Evolutionary conservation across 208 protist genomes (phyloP), one percentile per base, ranked within the genome.

Genomic region (Balamuthia mandrillaris): DNA sequence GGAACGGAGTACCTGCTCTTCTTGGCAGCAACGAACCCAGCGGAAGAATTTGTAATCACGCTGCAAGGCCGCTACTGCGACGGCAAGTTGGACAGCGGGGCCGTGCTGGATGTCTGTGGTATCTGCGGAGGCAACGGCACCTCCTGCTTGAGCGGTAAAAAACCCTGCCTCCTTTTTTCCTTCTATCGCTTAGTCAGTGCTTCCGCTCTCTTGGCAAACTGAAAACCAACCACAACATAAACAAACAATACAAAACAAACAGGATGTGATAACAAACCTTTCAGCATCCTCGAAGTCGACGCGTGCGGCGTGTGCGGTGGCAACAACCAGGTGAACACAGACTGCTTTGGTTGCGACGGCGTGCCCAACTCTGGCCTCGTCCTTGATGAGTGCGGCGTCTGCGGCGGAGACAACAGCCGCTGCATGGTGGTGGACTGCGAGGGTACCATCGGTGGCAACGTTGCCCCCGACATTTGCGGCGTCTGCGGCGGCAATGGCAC

Each of bases 401-500:
- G 65, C 41, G 65, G 65, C 18, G 65, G 65, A n/a, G 65, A 75
- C 41, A 24, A 24, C n/a, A 54, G 41, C 7, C 31, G 41, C 21
- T 75, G 65, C 29, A n/a, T n/a, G n/a, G n/a, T n/a, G n/a, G 68
- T 29, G 31, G 63, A 72, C 63, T 72, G 63, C 63, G 37, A 72
- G 24, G 63, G 63, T 3, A 14, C 49, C 16, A 35, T 42, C 63
- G 49, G 49, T 42, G 63, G 63, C 12, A 51, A 79, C 18, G 21
- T 79, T 6, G 18, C 27, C 18, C 31, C 33, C 33, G 70, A 79
- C 49, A 35, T 18, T 0, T 79, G 70, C 31, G 70, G 70, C 4
- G 70, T 79, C 47, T 79, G 70, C 70, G 70, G 70, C 70, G 70
- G 70, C 70, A 79, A 79, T 2, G 70, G 70, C 49, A 79, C 70